A percentile compares a stretch with the other conserved stretches of the same genome.
phyloP scores from a whole-genome alignment of 345 rosid genomes.

The Populus euphratica region DNA sequence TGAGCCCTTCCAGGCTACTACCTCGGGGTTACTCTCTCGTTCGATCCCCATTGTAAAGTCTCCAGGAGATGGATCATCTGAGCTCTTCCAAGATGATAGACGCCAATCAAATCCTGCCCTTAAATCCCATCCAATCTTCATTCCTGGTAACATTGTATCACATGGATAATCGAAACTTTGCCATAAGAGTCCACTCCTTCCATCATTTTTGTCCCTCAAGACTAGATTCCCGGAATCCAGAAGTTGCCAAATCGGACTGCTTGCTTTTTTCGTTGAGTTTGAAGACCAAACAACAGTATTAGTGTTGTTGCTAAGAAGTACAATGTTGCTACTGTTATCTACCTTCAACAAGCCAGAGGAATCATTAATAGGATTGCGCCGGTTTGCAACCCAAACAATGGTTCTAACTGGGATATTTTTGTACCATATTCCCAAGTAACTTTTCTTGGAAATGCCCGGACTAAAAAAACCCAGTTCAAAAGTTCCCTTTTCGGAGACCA shows the following conservation, averaged over 20 bases:
- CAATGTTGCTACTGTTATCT: not conserved
- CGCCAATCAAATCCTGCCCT: not conserved
- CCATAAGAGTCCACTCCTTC: not conserved
- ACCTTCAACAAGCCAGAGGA: conserved; percentile 5
- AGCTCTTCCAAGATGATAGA: conserved; percentile 5
- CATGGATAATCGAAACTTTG: conserved; percentile 22
- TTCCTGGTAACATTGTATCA: conserved; percentile 10
- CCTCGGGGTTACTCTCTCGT: not conserved
- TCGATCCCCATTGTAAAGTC: not conserved
- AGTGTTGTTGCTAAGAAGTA: not conserved
- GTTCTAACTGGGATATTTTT: conserved; percentile 2
- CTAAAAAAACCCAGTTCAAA: conserved; percentile 18
- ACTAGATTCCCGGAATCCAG: conserved; percentile 17
- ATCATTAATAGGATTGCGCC: not conserved
- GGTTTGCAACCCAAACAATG: conserved; percentile 16
- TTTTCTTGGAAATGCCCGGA: not conserved
- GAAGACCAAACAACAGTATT: conserved; percentile 10
- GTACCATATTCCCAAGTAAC: conserved; percentile 18
- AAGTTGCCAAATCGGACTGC: not conserved
- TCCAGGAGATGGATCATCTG: conserved; percentile 14
- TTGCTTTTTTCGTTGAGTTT: not conserved
- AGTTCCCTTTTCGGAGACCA: conserved; percentile 9
- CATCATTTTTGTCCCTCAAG: not conserved
- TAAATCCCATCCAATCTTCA: conserved; percentile 12
- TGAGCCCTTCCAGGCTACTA: not conserved